Base-by-base conservation (phyloP, 2,329 filamentous ascomycete genomes). In the Dactylonectria macrodidyma region DNA sequence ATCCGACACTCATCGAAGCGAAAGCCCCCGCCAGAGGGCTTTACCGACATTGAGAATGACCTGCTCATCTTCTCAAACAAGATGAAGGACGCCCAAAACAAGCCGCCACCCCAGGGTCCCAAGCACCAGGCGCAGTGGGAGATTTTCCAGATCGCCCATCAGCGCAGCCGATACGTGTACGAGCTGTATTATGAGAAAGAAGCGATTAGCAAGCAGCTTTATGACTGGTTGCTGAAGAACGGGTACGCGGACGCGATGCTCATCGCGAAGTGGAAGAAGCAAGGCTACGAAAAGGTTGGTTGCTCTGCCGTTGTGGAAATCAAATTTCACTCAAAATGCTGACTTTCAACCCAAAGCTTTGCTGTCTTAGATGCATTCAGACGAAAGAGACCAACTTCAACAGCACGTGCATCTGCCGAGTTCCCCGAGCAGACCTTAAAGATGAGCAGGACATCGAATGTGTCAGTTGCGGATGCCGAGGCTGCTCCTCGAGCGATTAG, bases 331-430 rank as follows among this genome's bases (percentile, higher is more conserved):
- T 36, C 19, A 22, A 47, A 2, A 65, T 59, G 51, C 77, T 83
- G 66, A 81, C 64, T 57, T 2, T 46, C 5, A 36, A 52, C 26
- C 22, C 26, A 4, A 5, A 96, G 93, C 84, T 99, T 50, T 99
- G 96, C 83, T 99, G 96, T 81, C 86, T 98, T 62, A 90, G 95
- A 70, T 99, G 96, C 82, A 95, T 99, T 64, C 96, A 99, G 83
- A 98, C 96, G n/a, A 98, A 98, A 82, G 96, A 99, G 86, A 99
- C 96, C 34, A 99, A 99, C 82, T 99, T 98, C 85, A 96, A 95
- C 81, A 93, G 94, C 71, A 99, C 95, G 1, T 99, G 96, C 80
- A 96, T 99, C 77, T 99, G 96, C 81, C 93, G 96, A 59, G 95
- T 99, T 58, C 96, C 96, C 1, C 92, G 93, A 78, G 92, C 94